Conservation (phyloP, 1,139 yeast genomes). For the Candida sojae region DNA sequence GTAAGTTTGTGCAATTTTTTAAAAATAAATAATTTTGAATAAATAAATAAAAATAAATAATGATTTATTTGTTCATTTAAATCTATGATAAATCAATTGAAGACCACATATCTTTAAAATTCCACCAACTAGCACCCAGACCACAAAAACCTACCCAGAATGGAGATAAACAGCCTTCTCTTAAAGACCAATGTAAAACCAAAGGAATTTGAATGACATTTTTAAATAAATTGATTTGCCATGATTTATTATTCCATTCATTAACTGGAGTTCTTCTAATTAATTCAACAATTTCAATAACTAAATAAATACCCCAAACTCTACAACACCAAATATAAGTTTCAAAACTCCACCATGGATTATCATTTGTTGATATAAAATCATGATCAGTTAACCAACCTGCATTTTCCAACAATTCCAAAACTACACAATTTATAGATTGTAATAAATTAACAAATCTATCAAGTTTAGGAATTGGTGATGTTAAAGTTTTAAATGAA, state of each 20-base stretch:
- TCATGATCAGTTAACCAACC: constrained; percentile 61
- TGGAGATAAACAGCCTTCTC: constrained; percentile 54
- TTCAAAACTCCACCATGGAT: constrained; percentile 44
- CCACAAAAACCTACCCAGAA: constrained; percentile 56
- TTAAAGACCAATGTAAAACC: constrained; percentile 59
- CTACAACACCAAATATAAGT: constrained; percentile 53
- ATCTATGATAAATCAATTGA: constrained; percentile 30
- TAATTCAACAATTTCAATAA: constrained; percentile 48
- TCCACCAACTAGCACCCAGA: constrained; percentile 50
- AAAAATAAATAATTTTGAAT: constrained; percentile 1
- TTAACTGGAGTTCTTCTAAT: constrained; percentile 41
- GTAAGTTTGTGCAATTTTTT: not conserved
- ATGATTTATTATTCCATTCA: constrained; percentile 33
- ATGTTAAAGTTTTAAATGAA: constrained; percentile 21
- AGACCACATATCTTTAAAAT: constrained; percentile 39
- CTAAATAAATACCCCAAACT: constrained; percentile 58
- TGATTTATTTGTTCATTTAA: no score
- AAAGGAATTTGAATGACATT: constrained; percentile 54
- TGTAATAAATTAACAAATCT: constrained; percentile 42
- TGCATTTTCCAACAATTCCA: constrained; percentile 56
- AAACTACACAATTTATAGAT: constrained; percentile 43
- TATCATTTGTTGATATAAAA: constrained; percentile 50
- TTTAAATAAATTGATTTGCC: constrained; percentile 40
- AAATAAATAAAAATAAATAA: not conserved
- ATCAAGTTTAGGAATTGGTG: constrained; percentile 25